Percentiles rank a stretch among this genome's conserved stretches.
These are phyloP conservation scores for Plasmodium malariae DNA, from an alignment of 169 alveolate genomes.

Conservation along the genomic window DNA sequence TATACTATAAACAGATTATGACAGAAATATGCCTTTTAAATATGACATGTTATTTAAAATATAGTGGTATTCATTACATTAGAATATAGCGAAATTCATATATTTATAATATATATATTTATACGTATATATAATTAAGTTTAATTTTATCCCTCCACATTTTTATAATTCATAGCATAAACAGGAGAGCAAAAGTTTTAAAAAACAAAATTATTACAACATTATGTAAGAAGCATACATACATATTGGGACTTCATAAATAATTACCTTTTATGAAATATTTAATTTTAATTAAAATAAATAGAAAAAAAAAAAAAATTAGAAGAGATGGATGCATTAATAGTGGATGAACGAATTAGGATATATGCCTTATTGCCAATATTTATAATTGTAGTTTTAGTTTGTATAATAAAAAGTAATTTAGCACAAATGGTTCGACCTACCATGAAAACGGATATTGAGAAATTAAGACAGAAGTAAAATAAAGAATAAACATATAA, in stretches of 20 bases:
- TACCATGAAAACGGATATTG: constrained; percentile 51
- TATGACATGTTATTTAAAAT: too few species aligned
- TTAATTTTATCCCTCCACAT: too few species aligned
- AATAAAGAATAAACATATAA: background rate
- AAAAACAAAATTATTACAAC: background rate
- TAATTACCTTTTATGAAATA: background rate
- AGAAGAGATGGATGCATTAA: constrained; percentile 77
- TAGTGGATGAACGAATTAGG: constrained; percentile 78
- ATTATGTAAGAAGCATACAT: background rate
- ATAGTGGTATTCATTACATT: too few species aligned
- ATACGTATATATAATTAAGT: too few species aligned
- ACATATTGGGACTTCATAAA: background rate
- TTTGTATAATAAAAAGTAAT: constrained; percentile 77
- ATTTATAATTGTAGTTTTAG: constrained; percentile 77
- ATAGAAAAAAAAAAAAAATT: background rate
- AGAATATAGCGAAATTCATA: too few species aligned
- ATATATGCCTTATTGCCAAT: constrained; percentile 79
- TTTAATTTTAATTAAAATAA: constrained; percentile 21
- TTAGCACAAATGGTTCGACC: constrained; percentile 51
- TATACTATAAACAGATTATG: too few species aligned
- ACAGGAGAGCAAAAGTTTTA: background rate
- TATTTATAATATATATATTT: too few species aligned
- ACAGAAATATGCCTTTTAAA: too few species aligned
- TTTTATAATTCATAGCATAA: background rate
- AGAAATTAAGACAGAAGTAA: constrained; percentile 67